Evolutionary conservation across 495 filamentous ascomycete species (phyloP), one percentile per base, ranked within the genome.

Genomic region (Xylaria curta): DNA sequence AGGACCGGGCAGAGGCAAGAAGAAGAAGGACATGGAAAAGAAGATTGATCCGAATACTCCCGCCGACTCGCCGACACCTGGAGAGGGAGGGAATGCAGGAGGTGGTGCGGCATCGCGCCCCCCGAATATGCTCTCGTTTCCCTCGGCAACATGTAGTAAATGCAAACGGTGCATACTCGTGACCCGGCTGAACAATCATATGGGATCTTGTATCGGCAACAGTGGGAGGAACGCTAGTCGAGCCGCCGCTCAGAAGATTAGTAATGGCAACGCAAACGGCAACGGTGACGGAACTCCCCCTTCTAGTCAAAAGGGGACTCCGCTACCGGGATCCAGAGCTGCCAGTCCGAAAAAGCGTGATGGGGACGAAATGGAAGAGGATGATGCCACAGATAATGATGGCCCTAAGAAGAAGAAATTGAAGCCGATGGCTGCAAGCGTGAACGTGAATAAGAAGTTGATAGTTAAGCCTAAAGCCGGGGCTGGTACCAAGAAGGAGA

Each of bases 201-300:
- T 96, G 82, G 91, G 92, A 49, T 90, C 92, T 61, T 95, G 93
- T 78, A 89, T 96, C 75, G 92, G 92, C 38, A 89, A 94, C 49
- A 89, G 87, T 59, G 92, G 92, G 19, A 85, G 93, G 26, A 88
- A 88, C 75, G 89, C 88, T 21, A 91, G 90, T 70, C 85, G 91
- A 66, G 83, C 85, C 17, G 87, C 87, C 10, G 81, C 84, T 19
- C 82, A 85, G 67, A 88, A 88, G 78, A 87, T 89, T 46, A 84
- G 83, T 74, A 87, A 87, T 67, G 83, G 83, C 26, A 83, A 79
- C 75, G 83, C 85, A 65, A 80, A 74, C 6, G 83, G 83, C 66
- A 85, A 82, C 69, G 84, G 83, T 68, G 83, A 85, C 58, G 80
- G 81, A 68, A 90, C 88, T 46, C 87, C 88, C 26, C 82, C 86